phyloP scores from a whole-genome alignment of 345 rosid genomes.

The Excoecaria agallocha region DNA sequence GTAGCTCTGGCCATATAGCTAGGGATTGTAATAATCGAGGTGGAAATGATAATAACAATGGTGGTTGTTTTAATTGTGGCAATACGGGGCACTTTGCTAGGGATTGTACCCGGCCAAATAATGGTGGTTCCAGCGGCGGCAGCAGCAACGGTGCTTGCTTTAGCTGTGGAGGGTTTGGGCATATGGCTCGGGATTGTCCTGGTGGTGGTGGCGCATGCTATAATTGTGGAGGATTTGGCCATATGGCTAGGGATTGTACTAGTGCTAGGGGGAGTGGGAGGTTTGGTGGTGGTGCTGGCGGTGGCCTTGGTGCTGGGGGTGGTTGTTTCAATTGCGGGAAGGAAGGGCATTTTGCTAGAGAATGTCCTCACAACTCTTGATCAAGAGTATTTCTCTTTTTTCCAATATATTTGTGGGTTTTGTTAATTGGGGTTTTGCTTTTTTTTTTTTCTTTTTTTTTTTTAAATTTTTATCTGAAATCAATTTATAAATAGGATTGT shows the following conservation, averaged over 20 bases:
- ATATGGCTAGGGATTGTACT: conserved; percentile 60
- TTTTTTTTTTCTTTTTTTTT: not conserved
- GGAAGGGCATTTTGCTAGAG: conserved; percentile 39
- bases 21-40: conserved; percentile 24
- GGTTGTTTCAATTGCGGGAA: conserved; percentile 37
- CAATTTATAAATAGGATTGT: conserved; percentile 17
- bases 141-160: conserved; percentile 25
- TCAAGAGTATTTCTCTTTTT: conserved; percentile 18
- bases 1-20: conserved; percentile 25
- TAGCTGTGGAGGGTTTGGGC: conserved; percentile 40
- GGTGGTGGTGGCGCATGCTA: conserved; percentile 38
- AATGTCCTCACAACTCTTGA: conserved; percentile 24
- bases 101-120: conserved; percentile 16
- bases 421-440: not conserved
- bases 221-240: conserved; percentile 58
- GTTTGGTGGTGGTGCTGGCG: conserved; percentile 16
- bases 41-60: not conserved
- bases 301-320: conserved; percentile 11
- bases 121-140: not conserved
- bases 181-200: conserved; percentile 43
- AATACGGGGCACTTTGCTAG: conserved; percentile 24
- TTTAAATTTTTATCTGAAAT: too few relatives aligned
- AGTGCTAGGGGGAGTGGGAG: conserved; percentile 25
- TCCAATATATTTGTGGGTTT: not conserved
- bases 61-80: conserved; percentile 26